Evolutionary conservation across 75 land plant genomes (phyloP).

Genomic region (Sequoia sempervirens): DNA sequence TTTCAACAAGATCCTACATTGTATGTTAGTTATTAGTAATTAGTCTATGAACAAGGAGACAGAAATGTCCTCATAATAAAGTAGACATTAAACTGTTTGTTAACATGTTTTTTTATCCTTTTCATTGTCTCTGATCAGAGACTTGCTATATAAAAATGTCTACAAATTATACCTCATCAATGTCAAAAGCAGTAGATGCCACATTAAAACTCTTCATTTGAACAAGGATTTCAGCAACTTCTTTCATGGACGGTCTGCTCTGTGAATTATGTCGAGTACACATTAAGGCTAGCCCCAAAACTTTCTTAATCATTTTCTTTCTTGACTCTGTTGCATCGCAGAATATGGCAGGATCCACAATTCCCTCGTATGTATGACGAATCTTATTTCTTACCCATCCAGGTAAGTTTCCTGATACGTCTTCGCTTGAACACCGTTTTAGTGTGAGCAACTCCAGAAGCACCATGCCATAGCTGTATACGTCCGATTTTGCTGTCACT

Average conservation of each 20-base stretch:
- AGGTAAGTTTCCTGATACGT: background rate
- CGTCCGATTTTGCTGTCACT: constrained; percentile 18
- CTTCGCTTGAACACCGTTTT: background rate
- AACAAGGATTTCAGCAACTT: background rate
- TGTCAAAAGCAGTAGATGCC: background rate
- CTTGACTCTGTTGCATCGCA: background rate
- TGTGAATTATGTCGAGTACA: background rate
- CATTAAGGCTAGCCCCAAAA: background rate
- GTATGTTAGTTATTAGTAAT: too few relatives aligned
- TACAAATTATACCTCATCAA: background rate
- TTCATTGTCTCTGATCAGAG: too few relatives aligned
- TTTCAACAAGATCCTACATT: too few relatives aligned
- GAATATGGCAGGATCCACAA: background rate
- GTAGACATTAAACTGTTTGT: too few relatives aligned
- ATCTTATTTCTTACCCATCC: background rate
- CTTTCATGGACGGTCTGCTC: background rate
- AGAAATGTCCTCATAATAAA: too few relatives aligned
- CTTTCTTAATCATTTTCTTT: background rate
- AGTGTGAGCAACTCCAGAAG: constrained; percentile 17
- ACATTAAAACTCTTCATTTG: background rate
- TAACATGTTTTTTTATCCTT: too few relatives aligned
- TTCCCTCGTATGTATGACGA: background rate
- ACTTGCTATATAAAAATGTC: too few relatives aligned
- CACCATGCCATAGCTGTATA: constrained; percentile 25
- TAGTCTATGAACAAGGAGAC: too few relatives aligned